Evolutionary conservation across 1,284 basidiomycete species (phyloP).

Genomic region (Sanghuangporus weigelae): DNA sequence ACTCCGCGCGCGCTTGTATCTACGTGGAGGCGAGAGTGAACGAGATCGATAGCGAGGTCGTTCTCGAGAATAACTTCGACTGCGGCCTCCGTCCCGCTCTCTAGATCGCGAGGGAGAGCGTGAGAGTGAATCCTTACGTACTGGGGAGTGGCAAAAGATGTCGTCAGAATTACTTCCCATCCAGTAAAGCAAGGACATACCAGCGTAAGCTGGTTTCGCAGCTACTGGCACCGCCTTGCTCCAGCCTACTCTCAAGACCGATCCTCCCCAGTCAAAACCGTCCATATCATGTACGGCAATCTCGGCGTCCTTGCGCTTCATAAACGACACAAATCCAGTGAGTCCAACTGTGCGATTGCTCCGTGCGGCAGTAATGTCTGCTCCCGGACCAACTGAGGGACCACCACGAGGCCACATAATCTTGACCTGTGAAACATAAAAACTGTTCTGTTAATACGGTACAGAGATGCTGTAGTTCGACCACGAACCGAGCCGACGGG

Average conservation of each 20-base stretch:
- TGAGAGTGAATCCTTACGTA: conserved; percentile 25
- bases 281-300: conserved; percentile 81
- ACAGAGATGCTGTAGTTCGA: neutral
- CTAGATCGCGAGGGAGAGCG: conserved; percentile 47
- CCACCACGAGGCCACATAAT: conserved; percentile 92
- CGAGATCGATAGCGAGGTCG: conserved; percentile 39
- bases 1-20: conserved; percentile 35
- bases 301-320: conserved; percentile 90
- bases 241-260: conserved; percentile 84
- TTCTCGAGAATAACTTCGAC: conserved; percentile 35
- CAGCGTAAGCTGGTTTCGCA: conserved; percentile 64
- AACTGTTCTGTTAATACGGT: neutral
- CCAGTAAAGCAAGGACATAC: conserved; percentile 40
- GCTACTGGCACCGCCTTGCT: conserved; percentile 91
- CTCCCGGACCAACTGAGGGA: conserved; percentile 55
- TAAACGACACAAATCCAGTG: conserved; percentile 94
- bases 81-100: conserved; percentile 33
- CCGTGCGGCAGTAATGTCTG: conserved; percentile 67
- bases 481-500: conserved; percentile 50
- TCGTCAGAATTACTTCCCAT: conserved; percentile 17
- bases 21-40: conserved; percentile 30
- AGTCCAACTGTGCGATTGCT: conserved; percentile 66
- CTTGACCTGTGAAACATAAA: conserved; percentile 56
- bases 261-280: conserved; percentile 89
- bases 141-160: conserved; percentile 24